These are phyloP conservation scores for Barbarea vulgaris DNA, from an alignment of 345 rosid genomes.

Conservation along the genomic window DNA sequence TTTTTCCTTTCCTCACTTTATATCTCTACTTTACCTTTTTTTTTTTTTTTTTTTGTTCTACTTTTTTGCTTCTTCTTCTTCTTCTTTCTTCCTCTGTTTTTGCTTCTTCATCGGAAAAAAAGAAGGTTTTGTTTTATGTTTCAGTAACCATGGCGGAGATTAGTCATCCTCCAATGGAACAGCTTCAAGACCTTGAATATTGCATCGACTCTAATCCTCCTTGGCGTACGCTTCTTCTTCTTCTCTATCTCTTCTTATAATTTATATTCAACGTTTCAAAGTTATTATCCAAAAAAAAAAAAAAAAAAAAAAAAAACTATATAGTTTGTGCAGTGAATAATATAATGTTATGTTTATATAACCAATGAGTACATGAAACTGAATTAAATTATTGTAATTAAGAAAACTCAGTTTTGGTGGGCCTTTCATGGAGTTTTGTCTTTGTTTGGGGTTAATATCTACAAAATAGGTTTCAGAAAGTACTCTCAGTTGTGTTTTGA, in stretches of 20 bases:
- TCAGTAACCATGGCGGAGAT: constrained; percentile 58
- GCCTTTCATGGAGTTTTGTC: too few relatives aligned
- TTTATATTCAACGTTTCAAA: neutral
- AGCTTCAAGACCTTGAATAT: constrained; percentile 95
- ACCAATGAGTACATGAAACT: too few relatives aligned
- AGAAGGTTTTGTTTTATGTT: neutral
- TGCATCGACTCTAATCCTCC: constrained; percentile 99
- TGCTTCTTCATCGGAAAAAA: constrained; percentile 2
- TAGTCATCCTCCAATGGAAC: constrained; percentile 86
- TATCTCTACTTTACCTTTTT: constrained; percentile 52
- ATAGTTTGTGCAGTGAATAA: too few relatives aligned
- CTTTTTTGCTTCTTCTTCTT: constrained; percentile 10
- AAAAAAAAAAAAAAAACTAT: too few relatives aligned
- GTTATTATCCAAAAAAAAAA: too few relatives aligned
- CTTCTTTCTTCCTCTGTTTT: constrained; percentile 18
- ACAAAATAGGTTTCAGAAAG: too few relatives aligned
- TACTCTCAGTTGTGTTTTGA: too few relatives aligned
- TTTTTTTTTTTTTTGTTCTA: constrained; percentile 10
- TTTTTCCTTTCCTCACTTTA: constrained; percentile 44
- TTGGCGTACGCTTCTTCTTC: constrained; percentile 71
- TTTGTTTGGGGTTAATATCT: too few relatives aligned
- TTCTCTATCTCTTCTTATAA: neutral
- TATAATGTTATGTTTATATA: too few relatives aligned
- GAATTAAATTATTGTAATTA: too few relatives aligned
- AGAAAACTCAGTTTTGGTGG: too few relatives aligned